Evolutionary conservation across 306 rosid genomes (phyloP), one percentile per base, ranked within the genome.

Genomic region (Gleditsia sinensis): DNA sequence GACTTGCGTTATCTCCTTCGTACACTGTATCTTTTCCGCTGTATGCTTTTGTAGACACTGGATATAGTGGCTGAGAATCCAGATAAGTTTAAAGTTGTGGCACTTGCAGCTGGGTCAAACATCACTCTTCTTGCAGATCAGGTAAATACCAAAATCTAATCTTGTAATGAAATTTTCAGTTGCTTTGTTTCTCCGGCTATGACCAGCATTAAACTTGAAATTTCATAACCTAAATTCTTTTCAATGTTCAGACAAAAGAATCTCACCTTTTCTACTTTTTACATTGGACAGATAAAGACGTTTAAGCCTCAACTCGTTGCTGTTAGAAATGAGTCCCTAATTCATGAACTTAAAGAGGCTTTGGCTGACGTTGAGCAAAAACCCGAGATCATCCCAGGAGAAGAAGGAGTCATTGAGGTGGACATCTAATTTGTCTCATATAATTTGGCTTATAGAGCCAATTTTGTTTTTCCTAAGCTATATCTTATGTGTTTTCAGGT

Each of bases 11-110:
- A 49, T 71, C 25, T 57, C 23, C 16, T 48, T 68, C 25, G n/a
- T 63, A 27, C 39, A 10, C 43, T 46, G 70, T 13, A 61, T 63
- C 42, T 72, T 70, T 77, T 69, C 71, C 65, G 71, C 51, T 71
- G 54, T 57, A 30, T 86, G 74, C 21, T 64, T 86, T 81, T 78
- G 81, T 86, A 94, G 99, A 94, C 99, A 30, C 81, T 94, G 75
- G 99, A 94, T 77, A 94, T 94, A n/a, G 97, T 94, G 71, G 97
- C 93, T 13, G 99, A 94, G 88, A 90, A 94, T 76, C 99, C 95
- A 1, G 96, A 94, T 40, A 92, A 92, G 68, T 92, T 94, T 80
- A 90, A 72, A 83, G 84, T 94, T 58, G 99, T 90, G 51, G 99
- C 96, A 1, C 89, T 94, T 50, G 99, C 99, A 53, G 97, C 99